A percentile compares a stretch with the other conserved stretches of the same genome.
These are phyloP conservation scores for Dryas integrifolia DNA, from an alignment of 331 rosid genomes.

Conservation along the genomic window DNA sequence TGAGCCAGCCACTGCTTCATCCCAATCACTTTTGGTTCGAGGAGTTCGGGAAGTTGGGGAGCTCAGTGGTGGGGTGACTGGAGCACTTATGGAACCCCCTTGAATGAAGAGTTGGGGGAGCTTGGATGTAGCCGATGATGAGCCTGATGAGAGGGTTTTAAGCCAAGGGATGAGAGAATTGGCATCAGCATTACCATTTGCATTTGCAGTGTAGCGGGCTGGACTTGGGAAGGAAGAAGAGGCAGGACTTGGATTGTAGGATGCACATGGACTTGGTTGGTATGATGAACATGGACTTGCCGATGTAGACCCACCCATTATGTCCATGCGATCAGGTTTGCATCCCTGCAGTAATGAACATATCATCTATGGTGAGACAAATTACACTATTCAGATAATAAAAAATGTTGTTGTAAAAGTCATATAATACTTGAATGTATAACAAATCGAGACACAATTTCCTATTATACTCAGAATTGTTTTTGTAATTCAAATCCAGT, in stretches of 20 bases:
- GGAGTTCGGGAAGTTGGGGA: constrained; percentile 88
- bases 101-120: constrained; percentile 64
- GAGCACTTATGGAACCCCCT: constrained; percentile 88
- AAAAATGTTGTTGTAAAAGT: neutral
- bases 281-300: constrained; percentile 94
- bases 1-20: constrained; percentile 51
- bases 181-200: constrained; percentile 54
- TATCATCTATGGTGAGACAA: neutral
- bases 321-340: constrained; percentile 78
- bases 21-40: constrained; percentile 64
- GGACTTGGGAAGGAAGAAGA: constrained; percentile 97
- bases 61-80: constrained; percentile 94
- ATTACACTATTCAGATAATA: neutral
- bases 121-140: constrained; percentile 74
- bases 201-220: constrained; percentile 54
- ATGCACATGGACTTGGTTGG: constrained; percentile 59
- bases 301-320: constrained; percentile 76
- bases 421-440: neutral
- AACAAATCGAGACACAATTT: neutral
- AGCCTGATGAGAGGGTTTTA: constrained; percentile 80
- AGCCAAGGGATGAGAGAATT: constrained; percentile 99
- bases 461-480: neutral
- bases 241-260: constrained; percentile 85
- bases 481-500: neutral
- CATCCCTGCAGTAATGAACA: constrained; percentile 60